Conservation (phyloP, 805 yeast species). For the Candida mattraensis region DNA sequence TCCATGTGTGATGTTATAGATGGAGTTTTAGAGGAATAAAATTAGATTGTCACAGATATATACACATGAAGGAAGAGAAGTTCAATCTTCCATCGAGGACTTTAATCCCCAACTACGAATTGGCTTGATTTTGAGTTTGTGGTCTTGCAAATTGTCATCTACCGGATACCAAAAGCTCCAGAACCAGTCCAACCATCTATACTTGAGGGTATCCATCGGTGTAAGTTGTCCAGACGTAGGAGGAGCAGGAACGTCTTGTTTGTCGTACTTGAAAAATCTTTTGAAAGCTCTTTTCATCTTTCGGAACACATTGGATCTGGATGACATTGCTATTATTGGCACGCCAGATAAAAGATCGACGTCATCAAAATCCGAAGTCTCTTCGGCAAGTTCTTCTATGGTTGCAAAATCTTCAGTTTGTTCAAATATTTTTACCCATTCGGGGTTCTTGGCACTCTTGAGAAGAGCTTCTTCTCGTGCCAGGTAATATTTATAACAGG, state of each 20-base stretch:
- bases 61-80: too few species aligned
- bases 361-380: slow-evolving; percentile 4
- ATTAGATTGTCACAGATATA: too few species aligned
- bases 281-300: slow-evolving; percentile 6
- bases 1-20: slow-evolving; percentile 53
- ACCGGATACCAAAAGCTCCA: slow-evolving; percentile 28
- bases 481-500: slow-evolving; percentile 21
- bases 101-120: too few species aligned
- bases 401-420: slow-evolving; percentile 1
- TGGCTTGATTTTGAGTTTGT: not conserved
- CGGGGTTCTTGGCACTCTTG: slow-evolving; percentile 8
- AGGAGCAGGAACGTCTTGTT: slow-evolving; percentile 2
- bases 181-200: slow-evolving; percentile 23
- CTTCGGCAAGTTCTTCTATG: slow-evolving; percentile 1
- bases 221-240: slow-evolving; percentile 14
- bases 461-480: slow-evolving; percentile 6
- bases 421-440: slow-evolving; percentile 22
- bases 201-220: slow-evolving; percentile 12
- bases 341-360: slow-evolving; percentile 3
- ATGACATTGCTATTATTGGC: slow-evolving; percentile 4
- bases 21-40: slow-evolving; percentile 28
- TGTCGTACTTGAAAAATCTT: slow-evolving; percentile 6
- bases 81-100: too few species aligned
- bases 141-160: slow-evolving; percentile 10
- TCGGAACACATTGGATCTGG: slow-evolving; percentile 4